Percentiles rank a stretch among this genome's conserved stretches.
Conservation (phyloP, 2,329 filamentous ascomycete species). For the Aspergillus amoenus region DNA sequence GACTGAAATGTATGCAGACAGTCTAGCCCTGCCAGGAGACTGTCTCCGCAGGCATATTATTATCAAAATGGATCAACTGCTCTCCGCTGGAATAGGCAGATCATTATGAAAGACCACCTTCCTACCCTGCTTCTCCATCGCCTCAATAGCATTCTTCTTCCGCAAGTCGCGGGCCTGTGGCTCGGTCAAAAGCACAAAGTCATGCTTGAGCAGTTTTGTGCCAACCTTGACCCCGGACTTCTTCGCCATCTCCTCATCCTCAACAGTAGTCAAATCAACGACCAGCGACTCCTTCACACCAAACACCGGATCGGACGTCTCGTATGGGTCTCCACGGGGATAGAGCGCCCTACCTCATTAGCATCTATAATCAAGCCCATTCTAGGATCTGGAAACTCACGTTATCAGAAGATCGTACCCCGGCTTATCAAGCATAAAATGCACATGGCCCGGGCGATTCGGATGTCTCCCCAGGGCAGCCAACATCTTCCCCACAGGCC, state of each 20-base stretch:
- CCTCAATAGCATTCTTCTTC: conserved; percentile 15
- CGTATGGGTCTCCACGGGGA: conserved; percentile 28
- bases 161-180: conserved; percentile 11
- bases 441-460: conserved; percentile 16
- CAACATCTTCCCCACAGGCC: conserved; percentile 9
- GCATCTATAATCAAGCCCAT: neutral
- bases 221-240: conserved; percentile 25
- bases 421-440: conserved; percentile 23
- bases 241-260: conserved; percentile 23
- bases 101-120: conserved; percentile 15
- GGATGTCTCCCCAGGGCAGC: conserved; percentile 3
- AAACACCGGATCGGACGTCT: conserved; percentile 30
- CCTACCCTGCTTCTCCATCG: conserved; percentile 15
- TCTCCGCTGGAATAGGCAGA: conserved; percentile 10
- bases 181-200: conserved; percentile 25
- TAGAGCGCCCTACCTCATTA: conserved; percentile 25
- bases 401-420: conserved; percentile 24
- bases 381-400: conserved; percentile 11
- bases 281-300: conserved; percentile 32
- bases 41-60: neutral
- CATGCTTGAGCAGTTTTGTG: conserved; percentile 21
- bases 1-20: neutral
- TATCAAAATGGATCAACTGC: neutral
- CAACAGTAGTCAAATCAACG: conserved; percentile 25
- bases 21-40: neutral